Evolutionary conservation across 129 eudicot genomes (phyloP).

Genomic region (Flaveria linearis): DNA sequence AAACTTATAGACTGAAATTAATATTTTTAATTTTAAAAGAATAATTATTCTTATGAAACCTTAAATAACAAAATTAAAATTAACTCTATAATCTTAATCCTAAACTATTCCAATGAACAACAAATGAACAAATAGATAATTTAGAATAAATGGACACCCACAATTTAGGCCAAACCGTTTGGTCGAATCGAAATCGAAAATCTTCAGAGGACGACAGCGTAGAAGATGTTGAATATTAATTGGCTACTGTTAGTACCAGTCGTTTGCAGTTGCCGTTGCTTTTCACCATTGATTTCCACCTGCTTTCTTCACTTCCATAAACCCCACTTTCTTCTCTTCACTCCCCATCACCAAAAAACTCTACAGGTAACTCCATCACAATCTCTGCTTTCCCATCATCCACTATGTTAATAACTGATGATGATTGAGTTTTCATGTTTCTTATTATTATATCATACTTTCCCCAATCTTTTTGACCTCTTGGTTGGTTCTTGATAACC

Average conservation of each 20-base stretch:
- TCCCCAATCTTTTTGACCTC: constrained; percentile 1
- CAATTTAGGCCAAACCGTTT: no score
- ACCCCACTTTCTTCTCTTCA: constrained; percentile 16
- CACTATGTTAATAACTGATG: neutral
- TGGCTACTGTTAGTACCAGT: neutral
- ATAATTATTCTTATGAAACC: no score
- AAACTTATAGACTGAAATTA: no score
- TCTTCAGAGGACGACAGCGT: neutral
- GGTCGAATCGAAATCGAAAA: neutral
- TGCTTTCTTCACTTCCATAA: constrained; percentile 24
- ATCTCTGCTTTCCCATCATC: neutral
- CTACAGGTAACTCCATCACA: constrained; percentile 25
- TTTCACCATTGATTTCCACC: constrained; percentile 15
- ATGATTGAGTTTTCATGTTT: constrained; percentile 8
- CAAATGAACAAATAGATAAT: no score
- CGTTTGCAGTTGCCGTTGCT: constrained; percentile 25
- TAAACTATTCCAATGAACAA: no score
- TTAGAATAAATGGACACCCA: no score
- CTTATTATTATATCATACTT: neutral
- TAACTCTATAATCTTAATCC: no score
- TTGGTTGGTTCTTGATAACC: neutral
- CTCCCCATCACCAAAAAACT: neutral
- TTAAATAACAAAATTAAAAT: no score
- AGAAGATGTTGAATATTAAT: constrained; percentile 25
- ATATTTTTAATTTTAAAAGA: no score